These are phyloP conservation scores for Kondoa malvinella DNA, from an alignment of 768 basidiomycete species.

Conservation along the genomic window DNA sequence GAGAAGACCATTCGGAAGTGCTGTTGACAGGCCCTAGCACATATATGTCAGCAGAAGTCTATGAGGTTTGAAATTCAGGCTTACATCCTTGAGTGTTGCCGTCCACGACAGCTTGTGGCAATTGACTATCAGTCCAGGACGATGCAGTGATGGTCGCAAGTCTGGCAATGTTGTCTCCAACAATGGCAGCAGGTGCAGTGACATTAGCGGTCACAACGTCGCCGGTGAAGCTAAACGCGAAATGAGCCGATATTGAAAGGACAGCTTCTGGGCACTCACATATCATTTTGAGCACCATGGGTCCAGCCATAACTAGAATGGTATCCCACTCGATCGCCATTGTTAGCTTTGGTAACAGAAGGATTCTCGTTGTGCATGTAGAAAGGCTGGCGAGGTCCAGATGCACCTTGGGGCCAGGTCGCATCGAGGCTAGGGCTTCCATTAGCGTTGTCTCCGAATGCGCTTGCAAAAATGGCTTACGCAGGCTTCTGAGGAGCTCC, in stretches of 20 bases:
- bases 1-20: constrained; percentile 17
- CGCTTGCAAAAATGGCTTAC: neutral
- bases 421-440: neutral
- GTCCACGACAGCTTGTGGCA: constrained; percentile 16
- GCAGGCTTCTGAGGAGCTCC: neutral
- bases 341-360: neutral
- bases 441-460: neutral
- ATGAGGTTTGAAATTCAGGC: constrained; percentile 13
- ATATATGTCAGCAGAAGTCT: too few species aligned
- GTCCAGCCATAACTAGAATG: neutral
- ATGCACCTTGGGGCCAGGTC: neutral
- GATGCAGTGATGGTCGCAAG: constrained; percentile 15
- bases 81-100: constrained; percentile 18
- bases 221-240: neutral
- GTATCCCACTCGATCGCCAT: neutral
- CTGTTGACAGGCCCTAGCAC: constrained; percentile 7
- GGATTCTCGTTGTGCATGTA: neutral
- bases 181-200: neutral
- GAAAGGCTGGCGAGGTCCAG: neutral
- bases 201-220: too few species aligned
- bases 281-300: neutral
- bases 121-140: neutral
- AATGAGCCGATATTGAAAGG: neutral
- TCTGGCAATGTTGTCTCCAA: neutral
- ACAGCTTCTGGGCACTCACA: neutral